Evolutionary conservation across 441 rosid species (phyloP).

Genomic region (Gossypium schwendimanii): DNA sequence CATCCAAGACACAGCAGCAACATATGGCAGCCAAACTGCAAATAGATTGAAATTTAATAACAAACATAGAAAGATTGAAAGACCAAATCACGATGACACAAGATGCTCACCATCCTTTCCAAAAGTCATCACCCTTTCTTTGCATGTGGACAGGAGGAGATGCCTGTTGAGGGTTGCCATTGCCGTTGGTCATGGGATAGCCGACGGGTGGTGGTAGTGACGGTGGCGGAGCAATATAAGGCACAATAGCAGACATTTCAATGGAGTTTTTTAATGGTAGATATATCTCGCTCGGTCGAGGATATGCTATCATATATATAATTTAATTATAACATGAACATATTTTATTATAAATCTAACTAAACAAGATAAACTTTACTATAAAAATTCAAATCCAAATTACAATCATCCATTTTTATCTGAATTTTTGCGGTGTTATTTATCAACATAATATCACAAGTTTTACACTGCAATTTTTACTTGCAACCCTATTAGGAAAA

Average conservation of each 20-base stretch:
- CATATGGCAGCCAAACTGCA: slow-evolving; percentile 3
- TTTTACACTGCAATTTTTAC: no score
- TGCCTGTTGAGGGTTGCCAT: not conserved
- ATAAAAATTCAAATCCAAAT: no score
- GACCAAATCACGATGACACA: not conserved
- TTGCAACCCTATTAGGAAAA: no score
- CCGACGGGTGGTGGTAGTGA: not conserved
- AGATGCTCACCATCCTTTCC: slow-evolving; percentile 2
- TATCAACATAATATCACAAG: no score
- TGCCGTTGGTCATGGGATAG: not conserved
- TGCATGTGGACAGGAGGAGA: not conserved
- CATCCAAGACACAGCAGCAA: not conserved
- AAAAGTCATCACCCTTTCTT: not conserved
- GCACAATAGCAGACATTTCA: not conserved
- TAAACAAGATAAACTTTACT: no score
- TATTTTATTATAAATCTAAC: no score
- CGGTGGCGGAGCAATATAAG: not conserved
- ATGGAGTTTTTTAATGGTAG: not conserved
- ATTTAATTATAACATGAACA: not conserved
- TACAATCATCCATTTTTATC: no score
- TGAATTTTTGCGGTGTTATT: no score
- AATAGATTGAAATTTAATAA: not conserved
- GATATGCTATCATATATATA: not conserved
- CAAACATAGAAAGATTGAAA: not conserved
- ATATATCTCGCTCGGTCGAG: not conserved